phyloP scores from a whole-genome alignment of 164 flowering plant species.

The Protea cynaroides region DNA sequence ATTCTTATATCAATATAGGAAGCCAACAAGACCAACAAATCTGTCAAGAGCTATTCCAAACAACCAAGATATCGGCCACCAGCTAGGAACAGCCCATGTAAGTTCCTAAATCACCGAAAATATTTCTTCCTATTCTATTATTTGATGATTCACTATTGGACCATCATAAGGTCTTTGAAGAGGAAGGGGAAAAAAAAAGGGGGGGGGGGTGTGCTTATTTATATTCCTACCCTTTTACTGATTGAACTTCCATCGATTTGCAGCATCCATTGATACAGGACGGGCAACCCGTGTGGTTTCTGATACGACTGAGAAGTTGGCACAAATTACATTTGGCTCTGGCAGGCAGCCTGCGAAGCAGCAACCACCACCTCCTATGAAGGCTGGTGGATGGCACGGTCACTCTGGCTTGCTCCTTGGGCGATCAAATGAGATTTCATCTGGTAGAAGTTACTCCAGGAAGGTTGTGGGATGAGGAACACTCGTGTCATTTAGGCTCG shows the following conservation, averaged over 20 bases:
- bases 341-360: conserved; percentile 27
- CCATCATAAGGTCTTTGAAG: no score
- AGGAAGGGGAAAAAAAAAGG: no score
- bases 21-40: conserved; percentile 39
- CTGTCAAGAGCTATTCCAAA: conserved; percentile 28
- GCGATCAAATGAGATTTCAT: conserved; percentile 40
- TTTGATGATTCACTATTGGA: no score
- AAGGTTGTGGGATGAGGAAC: conserved; percentile 56
- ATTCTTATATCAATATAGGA: no score
- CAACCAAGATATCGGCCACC: conserved; percentile 74
- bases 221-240: background rate
- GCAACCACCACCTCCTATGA: conserved; percentile 42
- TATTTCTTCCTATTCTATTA: no score
- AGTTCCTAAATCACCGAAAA: conserved; percentile 19
- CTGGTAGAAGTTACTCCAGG: conserved; percentile 41
- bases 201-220: no score
- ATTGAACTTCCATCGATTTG: background rate
- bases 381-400: conserved; percentile 67
- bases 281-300: conserved; percentile 30
- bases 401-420: conserved; percentile 35
- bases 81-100: conserved; percentile 51
- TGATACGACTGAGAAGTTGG: conserved; percentile 57
- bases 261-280: conserved; percentile 34
- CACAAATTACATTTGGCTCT: conserved; percentile 38
- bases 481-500: background rate